These are phyloP conservation scores for Porphyrellus sp. DNA, from an alignment of 1,284 basidiomycete species.

Conservation along the genomic window DNA sequence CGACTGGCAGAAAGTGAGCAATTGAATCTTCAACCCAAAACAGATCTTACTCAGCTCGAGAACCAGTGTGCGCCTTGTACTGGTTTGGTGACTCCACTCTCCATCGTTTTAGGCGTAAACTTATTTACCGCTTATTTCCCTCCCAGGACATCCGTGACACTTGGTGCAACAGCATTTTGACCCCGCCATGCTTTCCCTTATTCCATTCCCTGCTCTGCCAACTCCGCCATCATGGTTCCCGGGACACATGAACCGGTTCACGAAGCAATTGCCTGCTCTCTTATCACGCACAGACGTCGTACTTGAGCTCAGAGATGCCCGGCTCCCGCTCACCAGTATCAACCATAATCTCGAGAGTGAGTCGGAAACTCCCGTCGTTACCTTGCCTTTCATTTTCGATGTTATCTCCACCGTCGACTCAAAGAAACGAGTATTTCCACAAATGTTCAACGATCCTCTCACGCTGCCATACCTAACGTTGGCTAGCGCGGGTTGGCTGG, in stretches of 20 bases:
- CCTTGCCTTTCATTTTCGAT: not conserved
- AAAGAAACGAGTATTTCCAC: conserved; percentile 1
- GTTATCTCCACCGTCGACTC: conserved; percentile 7
- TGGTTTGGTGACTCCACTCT: conserved; percentile 8
- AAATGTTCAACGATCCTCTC: conserved; percentile 16
- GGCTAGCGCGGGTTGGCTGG: conserved; percentile 10
- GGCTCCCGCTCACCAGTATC: conserved; percentile 91
- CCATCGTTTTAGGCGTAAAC: conserved; percentile 3
- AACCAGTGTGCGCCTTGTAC: not conserved
- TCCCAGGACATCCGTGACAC: conserved; percentile 12
- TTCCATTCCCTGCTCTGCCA: conserved; percentile 59
- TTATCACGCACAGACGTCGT: conserved; percentile 86
- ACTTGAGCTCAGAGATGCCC: conserved; percentile 90
- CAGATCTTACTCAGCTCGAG: not conserved
- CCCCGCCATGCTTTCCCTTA: conserved; percentile 40
- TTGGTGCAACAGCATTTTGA: conserved; percentile 8
- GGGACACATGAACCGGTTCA: conserved; percentile 93
- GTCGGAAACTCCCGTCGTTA: conserved; percentile 15
- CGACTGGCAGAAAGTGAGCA: not conserved
- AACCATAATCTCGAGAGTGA: conserved; percentile 85
- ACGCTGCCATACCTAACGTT: conserved; percentile 16
- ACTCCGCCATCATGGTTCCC: conserved; percentile 93
- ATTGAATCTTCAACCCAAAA: not conserved
- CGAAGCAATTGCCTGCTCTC: conserved; percentile 71
- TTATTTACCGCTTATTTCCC: conserved; percentile 12